Base-by-base conservation (phyloP, 1,284 basidiomycete genomes). In the Naganishia liquefaciens region DNA sequence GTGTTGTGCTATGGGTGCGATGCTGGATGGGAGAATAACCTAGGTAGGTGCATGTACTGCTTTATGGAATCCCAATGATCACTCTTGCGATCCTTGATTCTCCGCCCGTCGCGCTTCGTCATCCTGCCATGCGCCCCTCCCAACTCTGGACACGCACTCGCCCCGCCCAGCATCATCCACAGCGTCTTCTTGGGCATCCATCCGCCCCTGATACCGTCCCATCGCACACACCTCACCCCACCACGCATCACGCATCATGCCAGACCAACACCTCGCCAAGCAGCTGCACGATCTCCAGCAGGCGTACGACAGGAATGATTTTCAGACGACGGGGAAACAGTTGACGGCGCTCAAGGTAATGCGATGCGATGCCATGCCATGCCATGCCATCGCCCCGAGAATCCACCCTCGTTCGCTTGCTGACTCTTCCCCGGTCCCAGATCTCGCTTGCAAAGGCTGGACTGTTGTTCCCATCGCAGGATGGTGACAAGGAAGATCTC, bases 381-480 rank as follows among this genome's bases (percentile, higher is more conserved):
- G n/a, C n/a, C n/a, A n/a, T n/a, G n/a, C n/a, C n/a, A n/a, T n/a
- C n/a, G n/a, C n/a, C n/a, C n/a, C n/a, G n/a, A n/a, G n/a, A n/a
- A n/a, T n/a, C n/a, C n/a, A n/a, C n/a, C n/a, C n/a, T n/a, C n/a
- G n/a, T n/a, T n/a, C n/a, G n/a, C n/a, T 49, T 47, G 33, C 46
- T 60, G 49, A 53, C 28, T 39, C 42, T 19, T 23, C 13, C 39
- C 7, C 21, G 5, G 10, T 5, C 3, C 9, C 65, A 80, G 79
- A 70, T 79, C 57, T 71, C 77, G 64, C 71, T 80, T 11, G 77
- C 76, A 33, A 72, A 75, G 66, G 72, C 74, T 17, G 78, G 78
- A 19, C 69, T 80, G 44, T 76, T 79, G 66, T 80, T 79, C 66
- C 78, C 78, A 15, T 75, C 77, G 33, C 72, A 75, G 15, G 63